These are phyloP conservation scores for Yamadazyma siamensis DNA, from an alignment of 1,139 yeast species.

Conservation along the genomic window DNA sequence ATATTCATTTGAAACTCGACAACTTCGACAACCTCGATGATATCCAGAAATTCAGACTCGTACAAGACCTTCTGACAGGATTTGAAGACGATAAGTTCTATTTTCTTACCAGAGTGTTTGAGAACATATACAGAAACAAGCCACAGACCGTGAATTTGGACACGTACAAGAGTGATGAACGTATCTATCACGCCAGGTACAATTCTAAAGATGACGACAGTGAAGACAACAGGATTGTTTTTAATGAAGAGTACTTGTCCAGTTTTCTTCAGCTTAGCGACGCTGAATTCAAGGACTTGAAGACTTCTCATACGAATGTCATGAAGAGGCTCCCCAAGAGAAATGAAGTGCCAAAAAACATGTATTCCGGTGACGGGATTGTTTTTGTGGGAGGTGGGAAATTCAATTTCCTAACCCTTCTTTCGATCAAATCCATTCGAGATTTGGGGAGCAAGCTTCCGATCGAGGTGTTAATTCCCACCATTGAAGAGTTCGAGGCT, in stretches of 20 bases:
- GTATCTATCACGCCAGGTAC: constrained; percentile 51
- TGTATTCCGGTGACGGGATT: constrained; percentile 68
- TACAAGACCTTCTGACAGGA: constrained; percentile 8
- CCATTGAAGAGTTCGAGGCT: constrained; percentile 63
- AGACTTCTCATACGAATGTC: constrained; percentile 49
- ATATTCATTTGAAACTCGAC: constrained; percentile 11
- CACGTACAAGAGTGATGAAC: constrained; percentile 32
- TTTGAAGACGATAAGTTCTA: constrained; percentile 5
- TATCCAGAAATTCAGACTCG: constrained; percentile 7
- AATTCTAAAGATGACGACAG: constrained; percentile 28
- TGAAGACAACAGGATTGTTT: constrained; percentile 21
- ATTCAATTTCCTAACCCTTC: constrained; percentile 67
- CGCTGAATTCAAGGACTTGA: constrained; percentile 37
- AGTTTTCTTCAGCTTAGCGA: constrained; percentile 51
- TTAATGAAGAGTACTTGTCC: constrained; percentile 47
- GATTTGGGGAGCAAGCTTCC: constrained; percentile 65
- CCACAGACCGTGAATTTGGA: constrained; percentile 32
- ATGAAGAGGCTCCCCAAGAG: constrained; percentile 45
- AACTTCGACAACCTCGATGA: constrained; percentile 10
- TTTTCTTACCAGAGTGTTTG: constrained; percentile 35
- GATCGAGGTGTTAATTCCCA: constrained; percentile 74
- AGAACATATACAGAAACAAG: constrained; percentile 32
- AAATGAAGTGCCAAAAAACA: constrained; percentile 35
- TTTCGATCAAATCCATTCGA: constrained; percentile 64
- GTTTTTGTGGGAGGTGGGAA: constrained; percentile 56